Conservation (phyloP, 495 filamentous ascomycete genomes). For the Trichoderma reesei region DNA sequence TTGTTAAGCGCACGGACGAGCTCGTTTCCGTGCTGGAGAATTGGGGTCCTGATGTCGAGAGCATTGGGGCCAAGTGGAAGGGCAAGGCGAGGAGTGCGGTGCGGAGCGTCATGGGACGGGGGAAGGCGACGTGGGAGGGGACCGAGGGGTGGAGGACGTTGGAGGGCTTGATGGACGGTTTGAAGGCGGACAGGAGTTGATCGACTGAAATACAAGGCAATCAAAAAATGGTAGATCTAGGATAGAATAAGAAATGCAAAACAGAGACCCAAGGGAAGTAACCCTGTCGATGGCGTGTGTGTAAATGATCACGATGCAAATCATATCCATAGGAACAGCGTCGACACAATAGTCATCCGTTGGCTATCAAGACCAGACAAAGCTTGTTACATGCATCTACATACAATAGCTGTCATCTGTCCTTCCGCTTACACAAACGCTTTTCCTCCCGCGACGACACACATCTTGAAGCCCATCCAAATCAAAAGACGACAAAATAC, state of each 20-base stretch:
- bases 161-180: slow-evolving; percentile 46
- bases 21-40: slow-evolving; percentile 58
- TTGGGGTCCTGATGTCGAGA: slow-evolving; percentile 41
- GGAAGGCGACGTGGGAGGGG: slow-evolving; percentile 74
- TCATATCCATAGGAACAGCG: not conserved
- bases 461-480: not conserved
- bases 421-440: too few relatives aligned
- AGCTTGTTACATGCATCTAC: too few relatives aligned
- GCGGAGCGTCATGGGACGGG: slow-evolving; percentile 69
- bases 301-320: not conserved
- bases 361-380: too few relatives aligned
- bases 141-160: slow-evolving; percentile 60
- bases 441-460: too few relatives aligned
- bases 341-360: too few relatives aligned
- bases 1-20: slow-evolving; percentile 55
- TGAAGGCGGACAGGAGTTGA: slow-evolving; percentile 29
- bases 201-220: not conserved
- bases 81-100: slow-evolving; percentile 81
- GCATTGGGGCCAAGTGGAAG: slow-evolving; percentile 61
- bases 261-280: not conserved
- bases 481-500: not conserved
- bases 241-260: not conserved
- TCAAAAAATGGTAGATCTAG: not conserved
- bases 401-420: too few relatives aligned
- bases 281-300: not conserved